Percentiles rank a stretch among this genome's conserved stretches.
phyloP scores from a whole-genome alignment of 768 basidiomycete species.

The Boletus sp. region DNA sequence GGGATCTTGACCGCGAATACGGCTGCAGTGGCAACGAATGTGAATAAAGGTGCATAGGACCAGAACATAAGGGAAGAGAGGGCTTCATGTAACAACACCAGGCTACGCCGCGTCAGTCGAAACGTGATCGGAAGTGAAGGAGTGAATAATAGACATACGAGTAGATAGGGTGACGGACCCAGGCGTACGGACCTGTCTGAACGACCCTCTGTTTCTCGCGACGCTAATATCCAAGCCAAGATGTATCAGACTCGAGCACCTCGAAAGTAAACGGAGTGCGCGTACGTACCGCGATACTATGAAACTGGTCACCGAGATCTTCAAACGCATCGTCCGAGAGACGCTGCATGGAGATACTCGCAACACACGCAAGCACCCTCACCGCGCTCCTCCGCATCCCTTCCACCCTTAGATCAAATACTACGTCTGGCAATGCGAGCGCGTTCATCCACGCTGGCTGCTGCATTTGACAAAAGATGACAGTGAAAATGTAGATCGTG shows the following conservation, averaged over 20 bases:
- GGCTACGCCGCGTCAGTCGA: background rate
- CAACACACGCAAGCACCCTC: background rate
- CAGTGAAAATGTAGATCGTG: background rate
- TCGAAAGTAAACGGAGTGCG: no score
- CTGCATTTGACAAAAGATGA: background rate
- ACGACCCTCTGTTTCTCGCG: constrained; percentile 10
- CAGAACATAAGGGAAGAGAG: constrained; percentile 5
- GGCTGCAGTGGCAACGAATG: background rate
- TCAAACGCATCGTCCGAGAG: background rate
- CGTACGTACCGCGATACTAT: constrained; percentile 7
- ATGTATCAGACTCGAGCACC: background rate
- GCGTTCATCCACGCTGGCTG: constrained; percentile 5
- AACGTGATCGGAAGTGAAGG: background rate
- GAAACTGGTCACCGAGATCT: constrained; percentile 8
- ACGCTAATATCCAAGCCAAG: background rate
- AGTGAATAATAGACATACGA: background rate
- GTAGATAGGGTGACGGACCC: constrained; percentile 13
- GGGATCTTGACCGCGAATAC: background rate
- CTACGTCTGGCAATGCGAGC: background rate
- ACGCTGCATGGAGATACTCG: background rate
- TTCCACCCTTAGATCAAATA: background rate
- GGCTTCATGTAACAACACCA: background rate
- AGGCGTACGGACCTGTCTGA: constrained; percentile 14
- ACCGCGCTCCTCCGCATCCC: background rate
- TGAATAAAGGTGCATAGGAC: constrained; percentile 6